phyloP scores from a whole-genome alignment of 805 yeast genomes.

The Torulaspora franciscae region DNA sequence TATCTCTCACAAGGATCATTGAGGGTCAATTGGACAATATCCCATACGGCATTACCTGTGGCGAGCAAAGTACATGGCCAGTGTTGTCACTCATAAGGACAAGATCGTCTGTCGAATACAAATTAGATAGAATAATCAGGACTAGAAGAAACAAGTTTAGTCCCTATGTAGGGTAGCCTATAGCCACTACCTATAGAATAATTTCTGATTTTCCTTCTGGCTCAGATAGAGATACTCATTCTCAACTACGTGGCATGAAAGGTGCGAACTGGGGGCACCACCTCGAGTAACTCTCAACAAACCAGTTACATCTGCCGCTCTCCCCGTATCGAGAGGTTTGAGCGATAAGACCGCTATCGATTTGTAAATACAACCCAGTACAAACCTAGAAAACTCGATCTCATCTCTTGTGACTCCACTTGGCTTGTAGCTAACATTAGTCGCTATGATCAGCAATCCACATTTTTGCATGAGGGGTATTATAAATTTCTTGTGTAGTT shows the following conservation, averaged over 20 bases:
- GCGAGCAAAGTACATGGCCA: constrained; percentile 93
- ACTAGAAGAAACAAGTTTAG: constrained; percentile 27
- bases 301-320: constrained; percentile 81
- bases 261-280: constrained; percentile 34
- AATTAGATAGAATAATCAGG: constrained; percentile 66
- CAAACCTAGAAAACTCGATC: constrained; percentile 28
- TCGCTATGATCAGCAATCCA: constrained; percentile 24
- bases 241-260: constrained; percentile 37
- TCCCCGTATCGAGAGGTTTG: constrained; percentile 69
- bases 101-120: constrained; percentile 84
- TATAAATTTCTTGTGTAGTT: constrained; percentile 26
- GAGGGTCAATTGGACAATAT: constrained; percentile 77
- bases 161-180: constrained; percentile 8
- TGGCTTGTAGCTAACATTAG: constrained; percentile 4
- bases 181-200: constrained; percentile 37
- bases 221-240: constrained; percentile 59
- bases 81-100: constrained; percentile 78
- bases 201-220: constrained; percentile 47
- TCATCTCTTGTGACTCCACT: constrained; percentile 16
- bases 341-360: constrained; percentile 41
- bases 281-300: constrained; percentile 58
- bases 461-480: constrained; percentile 26
- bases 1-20: constrained; percentile 69
- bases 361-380: constrained; percentile 22
- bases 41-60: constrained; percentile 84